Evolutionary conservation across 345 rosid species (phyloP), one percentile per base, ranked within the genome.

Genomic region (Melaleuca alternifolia): DNA sequence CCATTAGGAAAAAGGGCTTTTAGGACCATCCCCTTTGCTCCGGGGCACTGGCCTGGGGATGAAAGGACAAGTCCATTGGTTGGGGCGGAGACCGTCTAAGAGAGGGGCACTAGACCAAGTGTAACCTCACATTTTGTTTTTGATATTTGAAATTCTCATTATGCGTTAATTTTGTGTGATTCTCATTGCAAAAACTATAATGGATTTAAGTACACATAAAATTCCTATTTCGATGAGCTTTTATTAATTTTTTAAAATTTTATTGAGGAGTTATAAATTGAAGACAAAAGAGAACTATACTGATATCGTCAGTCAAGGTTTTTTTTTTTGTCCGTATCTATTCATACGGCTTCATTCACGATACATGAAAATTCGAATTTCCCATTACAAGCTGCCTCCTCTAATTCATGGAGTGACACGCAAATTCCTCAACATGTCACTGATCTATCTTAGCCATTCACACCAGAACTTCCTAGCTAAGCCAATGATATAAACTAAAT

Each of bases 21-120:
- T 2, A 0, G 10, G 41, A 0, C 28, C 41, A 30, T 41, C 76
- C 21, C 41, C 41, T 28, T 30, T 30, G 76, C 76, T 15, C 44
- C 14, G 21, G 1, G 41, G 11, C 44, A 30, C 41, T 30, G 76
- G 76, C 76, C 21, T 2, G 71, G 71, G 37, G 37, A 59, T 59
- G 71, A 59, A 59, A 59, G n/a, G n/a, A 7, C n/a, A 15, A 0
- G 71, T 0, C 33, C 33, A 24, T 0, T 2, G 37, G 71, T 6
- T 59, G 41, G 41, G 41, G 41, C 41, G 41, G 41, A 41, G 41
- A 41, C 4, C 41, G 33, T n/a, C 37, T 59, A 16, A 9, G 33
- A 33, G 0, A n/a, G n/a, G n/a, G n/a, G n/a, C n/a, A n/a, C n/a
- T n/a, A n/a, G n/a, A n/a, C n/a, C n/a, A n/a, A n/a, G n/a, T n/a